Base-by-base conservation (phyloP, 2,329 filamentous ascomycete species). In the Chaetomium olivaceum region DNA sequence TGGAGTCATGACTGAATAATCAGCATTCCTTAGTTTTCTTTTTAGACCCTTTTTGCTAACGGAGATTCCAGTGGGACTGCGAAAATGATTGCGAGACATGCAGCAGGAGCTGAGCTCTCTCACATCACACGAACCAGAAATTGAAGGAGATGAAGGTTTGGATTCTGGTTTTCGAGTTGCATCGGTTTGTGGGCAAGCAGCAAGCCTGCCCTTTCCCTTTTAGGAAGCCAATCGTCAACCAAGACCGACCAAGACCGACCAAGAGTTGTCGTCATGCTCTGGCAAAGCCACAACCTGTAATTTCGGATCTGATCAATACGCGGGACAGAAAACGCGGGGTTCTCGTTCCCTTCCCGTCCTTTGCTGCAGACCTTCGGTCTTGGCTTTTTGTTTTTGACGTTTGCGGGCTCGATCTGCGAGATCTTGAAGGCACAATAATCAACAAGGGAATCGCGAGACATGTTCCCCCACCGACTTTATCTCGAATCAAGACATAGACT, bases 241-340 rank as follows among this genome's bases (percentile, higher is more conserved):
- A 29, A 21, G 14, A 43, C n/a, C n/a, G n/a, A n/a, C n/a, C 27
- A 29, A 29, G 27, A 29, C 3, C 27, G 27, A 29, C 27, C 33
- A 29, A 21, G 16, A 43, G 55, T 55, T 57, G 64, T 66, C 61
- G 61, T 66, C 61, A 63, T 63, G 56, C 39, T 46, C 27, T n/a
- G 54, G 61, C 57, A 58, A 61, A 61, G 64, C 64, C 64, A 61
- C 64, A 52, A 39, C 33, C 51, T 51, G 64, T 61, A 66, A 66
- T 66, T 54, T 66, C 61, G 48, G 62, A 16, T 55, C 36, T 19
- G 19, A 56, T 6, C 61, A 59, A 59, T 64, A 59, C 62, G 62
- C 50, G 62, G 61, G 51, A 58, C 25, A 43, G 39, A n/a, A 58
- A 58, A 63, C 54, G 54, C 61, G 61, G 55, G 48, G 23, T 52